phyloP scores from a whole-genome alignment of 1,139 yeast genomes.

The Groenewaldozyma sp. region DNA sequence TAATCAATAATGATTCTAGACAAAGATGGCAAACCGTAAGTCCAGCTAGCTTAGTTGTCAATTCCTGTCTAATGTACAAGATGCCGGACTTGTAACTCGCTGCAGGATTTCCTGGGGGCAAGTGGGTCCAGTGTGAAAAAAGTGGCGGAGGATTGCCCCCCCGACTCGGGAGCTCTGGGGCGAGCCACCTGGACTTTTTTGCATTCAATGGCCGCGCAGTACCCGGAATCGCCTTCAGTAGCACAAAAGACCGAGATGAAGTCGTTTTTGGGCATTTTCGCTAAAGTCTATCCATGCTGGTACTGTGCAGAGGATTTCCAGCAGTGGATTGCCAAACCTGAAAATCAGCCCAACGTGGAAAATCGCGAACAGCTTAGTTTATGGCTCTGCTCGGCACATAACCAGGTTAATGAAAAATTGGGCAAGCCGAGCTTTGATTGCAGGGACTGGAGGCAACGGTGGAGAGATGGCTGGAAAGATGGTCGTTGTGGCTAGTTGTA shows the following conservation, averaged over 20 bases:
- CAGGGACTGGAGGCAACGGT: constrained; percentile 80
- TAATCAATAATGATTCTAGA: constrained; percentile 70
- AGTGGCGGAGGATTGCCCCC: constrained; percentile 52
- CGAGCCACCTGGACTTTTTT: constrained; percentile 86
- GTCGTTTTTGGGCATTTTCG: constrained; percentile 60
- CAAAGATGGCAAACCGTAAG: constrained; percentile 86
- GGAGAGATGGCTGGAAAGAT: constrained; percentile 47
- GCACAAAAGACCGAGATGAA: constrained; percentile 63
- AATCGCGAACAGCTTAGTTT: constrained; percentile 72
- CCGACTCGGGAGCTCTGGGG: constrained; percentile 78
- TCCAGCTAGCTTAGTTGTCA: constrained; percentile 12
- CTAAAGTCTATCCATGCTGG: constrained; percentile 89
- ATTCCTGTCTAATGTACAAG: constrained; percentile 25
- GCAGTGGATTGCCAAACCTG: constrained; percentile 41
- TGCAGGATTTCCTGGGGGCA: constrained; percentile 66
- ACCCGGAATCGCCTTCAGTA: constrained; percentile 59
- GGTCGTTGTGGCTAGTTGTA: constrained; percentile 20
- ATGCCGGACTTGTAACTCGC: constrained; percentile 76
- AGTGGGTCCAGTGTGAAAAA: constrained; percentile 8
- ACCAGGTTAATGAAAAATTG: constrained; percentile 72
- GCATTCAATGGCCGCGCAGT: constrained; percentile 84
- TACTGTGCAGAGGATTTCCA: constrained; percentile 84
- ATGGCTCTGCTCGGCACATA: constrained; percentile 96
- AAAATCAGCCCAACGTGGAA: constrained; percentile 55
- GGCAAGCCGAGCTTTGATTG: constrained; percentile 87